phyloP scores from a whole-genome alignment of 257 asterid species.

The Forsythia viridissima region DNA sequence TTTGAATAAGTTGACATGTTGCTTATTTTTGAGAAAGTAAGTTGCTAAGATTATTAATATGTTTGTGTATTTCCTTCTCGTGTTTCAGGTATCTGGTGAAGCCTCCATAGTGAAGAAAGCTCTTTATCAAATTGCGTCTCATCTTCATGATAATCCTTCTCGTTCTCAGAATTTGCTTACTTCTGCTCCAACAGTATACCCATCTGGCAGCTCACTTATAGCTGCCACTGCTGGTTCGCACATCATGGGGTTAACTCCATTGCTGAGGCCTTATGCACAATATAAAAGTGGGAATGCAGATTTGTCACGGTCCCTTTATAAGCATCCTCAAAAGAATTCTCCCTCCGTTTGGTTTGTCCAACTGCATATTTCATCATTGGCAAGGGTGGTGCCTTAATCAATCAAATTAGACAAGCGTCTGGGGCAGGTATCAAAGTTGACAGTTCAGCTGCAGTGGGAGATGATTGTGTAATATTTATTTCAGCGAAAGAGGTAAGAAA shows the following conservation, averaged over 20 bases:
- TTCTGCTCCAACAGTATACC: conserved; percentile 55
- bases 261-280: conserved; percentile 78
- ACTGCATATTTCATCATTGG: conserved; percentile 85
- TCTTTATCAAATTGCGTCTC: conserved; percentile 70
- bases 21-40: neutral
- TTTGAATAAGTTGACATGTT: neutral
- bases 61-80: conserved; percentile 9
- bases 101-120: conserved; percentile 74
- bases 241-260: conserved; percentile 72
- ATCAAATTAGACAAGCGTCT: conserved; percentile 91
- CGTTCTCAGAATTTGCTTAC: conserved; percentile 80
- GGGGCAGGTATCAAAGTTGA: conserved; percentile 82
- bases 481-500: conserved; percentile 68
- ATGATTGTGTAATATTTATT: conserved; percentile 76
- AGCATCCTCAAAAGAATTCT: conserved; percentile 65
- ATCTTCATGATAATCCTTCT: conserved; percentile 87
- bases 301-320: conserved; percentile 70
- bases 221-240: conserved; percentile 62
- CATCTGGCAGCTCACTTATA: conserved; percentile 65
- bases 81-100: conserved; percentile 74
- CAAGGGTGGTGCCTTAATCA: conserved; percentile 79
- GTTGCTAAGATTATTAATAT: neutral
- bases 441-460: conserved; percentile 74
- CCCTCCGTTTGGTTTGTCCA: conserved; percentile 75
- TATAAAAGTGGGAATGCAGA: conserved; percentile 73